These are phyloP conservation scores for Marchantia paleacea DNA, from an alignment of 225 moss, liverwort and hornwort genomes.

Conservation along the genomic window DNA sequence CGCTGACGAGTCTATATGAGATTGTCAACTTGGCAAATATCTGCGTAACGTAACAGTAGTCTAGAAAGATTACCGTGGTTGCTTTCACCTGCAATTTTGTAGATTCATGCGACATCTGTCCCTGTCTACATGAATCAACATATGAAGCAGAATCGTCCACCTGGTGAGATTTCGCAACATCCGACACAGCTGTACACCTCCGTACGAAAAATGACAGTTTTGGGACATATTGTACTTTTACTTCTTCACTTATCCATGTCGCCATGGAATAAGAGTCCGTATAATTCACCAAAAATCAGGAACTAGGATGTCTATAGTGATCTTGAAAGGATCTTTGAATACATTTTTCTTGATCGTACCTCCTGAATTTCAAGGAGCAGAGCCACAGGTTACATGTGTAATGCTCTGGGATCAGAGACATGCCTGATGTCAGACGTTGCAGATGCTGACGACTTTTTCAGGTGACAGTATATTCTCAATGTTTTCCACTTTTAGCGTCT, in stretches of 20 bases:
- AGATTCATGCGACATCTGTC: background rate
- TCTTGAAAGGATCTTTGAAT: background rate
- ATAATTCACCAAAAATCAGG: background rate
- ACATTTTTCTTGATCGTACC: background rate
- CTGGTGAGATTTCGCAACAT: background rate
- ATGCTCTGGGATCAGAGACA: background rate
- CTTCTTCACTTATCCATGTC: conserved; percentile 18
- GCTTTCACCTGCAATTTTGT: background rate
- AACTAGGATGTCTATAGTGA: background rate
- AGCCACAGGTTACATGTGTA: background rate
- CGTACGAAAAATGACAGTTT: background rate
- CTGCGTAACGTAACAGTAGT: background rate
- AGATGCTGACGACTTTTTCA: background rate
- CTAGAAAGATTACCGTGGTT: background rate
- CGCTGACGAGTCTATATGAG: background rate
- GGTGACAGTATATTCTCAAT: background rate
- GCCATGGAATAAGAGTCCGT: background rate
- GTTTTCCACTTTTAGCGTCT: background rate
- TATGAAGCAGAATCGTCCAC: background rate
- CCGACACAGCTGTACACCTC: conserved; percentile 6
- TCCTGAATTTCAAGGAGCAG: background rate
- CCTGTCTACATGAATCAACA: background rate
- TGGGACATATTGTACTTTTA: conserved; percentile 19
- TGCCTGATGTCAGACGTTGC: background rate
- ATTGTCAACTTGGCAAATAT: background rate